These are phyloP conservation scores for Phaeosphaeria sp. DNA, from an alignment of 2,329 filamentous ascomycete species.

Conservation along the genomic window DNA sequence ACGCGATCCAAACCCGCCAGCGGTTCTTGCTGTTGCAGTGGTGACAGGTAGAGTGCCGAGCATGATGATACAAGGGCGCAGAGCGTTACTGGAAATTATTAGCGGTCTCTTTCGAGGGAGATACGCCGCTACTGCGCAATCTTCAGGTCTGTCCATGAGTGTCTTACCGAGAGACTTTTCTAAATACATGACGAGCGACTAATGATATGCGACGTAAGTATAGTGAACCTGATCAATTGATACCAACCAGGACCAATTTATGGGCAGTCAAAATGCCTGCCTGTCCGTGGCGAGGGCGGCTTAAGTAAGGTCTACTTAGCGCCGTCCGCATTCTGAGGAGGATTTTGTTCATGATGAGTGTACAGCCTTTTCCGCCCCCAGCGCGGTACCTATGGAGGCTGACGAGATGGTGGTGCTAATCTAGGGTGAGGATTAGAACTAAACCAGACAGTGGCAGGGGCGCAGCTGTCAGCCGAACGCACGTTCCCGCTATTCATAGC, in stretches of 20 bases:
- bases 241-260: not conserved
- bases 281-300: not conserved
- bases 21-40: not conserved
- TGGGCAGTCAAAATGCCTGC: not conserved
- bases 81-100: not conserved
- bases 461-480: constrained; percentile 3
- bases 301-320: not conserved
- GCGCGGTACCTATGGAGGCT: constrained; percentile 1
- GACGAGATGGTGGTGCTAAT: constrained; percentile 1
- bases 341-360: not conserved
- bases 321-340: not conserved
- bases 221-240: not conserved
- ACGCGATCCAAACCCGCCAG: not conserved
- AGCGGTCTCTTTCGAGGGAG: not conserved
- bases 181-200: not conserved
- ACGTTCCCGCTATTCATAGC: constrained; percentile 1
- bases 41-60: not conserved
- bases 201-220: not conserved
- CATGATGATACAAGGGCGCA: not conserved
- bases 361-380: constrained; percentile 2
- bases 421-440: constrained; percentile 2
- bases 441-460: constrained; percentile 4
- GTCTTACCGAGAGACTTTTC: constrained; percentile 2
- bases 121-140: not conserved
- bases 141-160: not conserved